A percentile compares a stretch with the other conserved stretches of the same genome.
These are phyloP conservation scores for Gnaphalium uliginosum DNA, from an alignment of 129 eudicot genomes.

Conservation along the genomic window DNA sequence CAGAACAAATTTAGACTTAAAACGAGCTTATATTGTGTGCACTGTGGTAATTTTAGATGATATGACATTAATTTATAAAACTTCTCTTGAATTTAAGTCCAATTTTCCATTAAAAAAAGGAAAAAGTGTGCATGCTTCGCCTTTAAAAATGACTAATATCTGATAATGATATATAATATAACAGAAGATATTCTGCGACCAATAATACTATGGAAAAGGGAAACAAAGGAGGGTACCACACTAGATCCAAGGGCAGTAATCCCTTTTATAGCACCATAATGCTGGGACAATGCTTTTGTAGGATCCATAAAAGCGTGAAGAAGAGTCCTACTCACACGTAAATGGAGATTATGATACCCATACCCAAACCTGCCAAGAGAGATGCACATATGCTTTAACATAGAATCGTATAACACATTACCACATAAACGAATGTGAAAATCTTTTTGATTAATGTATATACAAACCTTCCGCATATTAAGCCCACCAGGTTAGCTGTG, in stretches of 20 bases:
- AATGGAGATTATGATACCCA: conserved; percentile 85
- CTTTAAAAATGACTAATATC: background rate
- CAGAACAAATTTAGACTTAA: conserved; percentile 2
- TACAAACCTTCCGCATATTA: conserved; percentile 75
- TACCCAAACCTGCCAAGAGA: conserved; percentile 76
- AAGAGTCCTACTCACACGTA: conserved; percentile 90
- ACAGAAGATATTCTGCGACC: background rate
- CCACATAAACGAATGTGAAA: background rate
- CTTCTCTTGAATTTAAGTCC: background rate
- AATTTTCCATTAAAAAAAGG: background rate
- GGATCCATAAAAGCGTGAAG: conserved; percentile 90
- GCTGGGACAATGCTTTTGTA: conserved; percentile 74
- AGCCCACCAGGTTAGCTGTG: conserved; percentile 74
- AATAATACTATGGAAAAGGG: background rate
- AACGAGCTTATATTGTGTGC: background rate
- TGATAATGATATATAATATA: background rate
- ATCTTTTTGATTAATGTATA: background rate
- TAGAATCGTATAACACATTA: background rate
- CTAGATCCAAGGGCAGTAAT: conserved; percentile 75
- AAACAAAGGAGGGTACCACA: conserved; percentile 52
- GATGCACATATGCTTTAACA: background rate
- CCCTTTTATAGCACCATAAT: conserved; percentile 94
- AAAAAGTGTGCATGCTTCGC: background rate
- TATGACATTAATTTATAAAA: background rate
- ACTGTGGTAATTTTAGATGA: background rate